Percentiles rank a stretch among this genome's conserved stretches.
Evolutionary conservation across 2,329 filamentous ascomycete genomes (phyloP).

Genomic region (Exophiala bonariae): DNA sequence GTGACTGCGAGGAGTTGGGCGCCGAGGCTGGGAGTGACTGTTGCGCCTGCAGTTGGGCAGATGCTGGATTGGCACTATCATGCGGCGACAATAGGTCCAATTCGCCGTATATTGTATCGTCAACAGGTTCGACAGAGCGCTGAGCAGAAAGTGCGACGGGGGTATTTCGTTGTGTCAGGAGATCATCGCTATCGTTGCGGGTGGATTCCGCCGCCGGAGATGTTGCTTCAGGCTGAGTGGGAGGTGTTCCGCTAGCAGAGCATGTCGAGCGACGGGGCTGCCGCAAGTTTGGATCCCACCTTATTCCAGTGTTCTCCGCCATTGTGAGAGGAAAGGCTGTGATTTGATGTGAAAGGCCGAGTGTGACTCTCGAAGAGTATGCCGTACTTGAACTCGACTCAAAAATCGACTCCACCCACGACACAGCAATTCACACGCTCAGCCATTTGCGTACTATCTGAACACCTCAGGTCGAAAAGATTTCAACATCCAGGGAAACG

Average conservation of each 20-base stretch:
- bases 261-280: conserved; percentile 3
- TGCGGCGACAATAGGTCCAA: conserved; percentile 6
- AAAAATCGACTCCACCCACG: conserved; percentile 8
- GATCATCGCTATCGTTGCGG: conserved; percentile 8
- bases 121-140: conserved; percentile 10
- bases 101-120: conserved; percentile 11
- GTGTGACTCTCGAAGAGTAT: too few relatives aligned
- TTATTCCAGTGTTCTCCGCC: conserved; percentile 21
- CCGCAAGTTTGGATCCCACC: conserved; percentile 20
- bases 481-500: too few relatives aligned
- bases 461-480: too few relatives aligned
- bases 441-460: too few relatives aligned
- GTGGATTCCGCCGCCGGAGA: too few relatives aligned
- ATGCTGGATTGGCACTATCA: conserved; percentile 5
- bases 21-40: conserved; percentile 14
- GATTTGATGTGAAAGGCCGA: neutral
- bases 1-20: conserved; percentile 20
- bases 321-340: conserved; percentile 6
- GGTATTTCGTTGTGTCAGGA: conserved; percentile 21
- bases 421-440: neutral
- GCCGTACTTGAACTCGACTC: neutral
- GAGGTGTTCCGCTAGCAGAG: neutral
- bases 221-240: neutral
- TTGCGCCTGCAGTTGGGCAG: conserved; percentile 6
- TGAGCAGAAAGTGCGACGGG: conserved; percentile 19